Percentiles rank a stretch among this genome's conserved stretches.
phyloP scores from a whole-genome alignment of 2,329 filamentous ascomycete genomes.

The Penicillium digitatum region DNA sequence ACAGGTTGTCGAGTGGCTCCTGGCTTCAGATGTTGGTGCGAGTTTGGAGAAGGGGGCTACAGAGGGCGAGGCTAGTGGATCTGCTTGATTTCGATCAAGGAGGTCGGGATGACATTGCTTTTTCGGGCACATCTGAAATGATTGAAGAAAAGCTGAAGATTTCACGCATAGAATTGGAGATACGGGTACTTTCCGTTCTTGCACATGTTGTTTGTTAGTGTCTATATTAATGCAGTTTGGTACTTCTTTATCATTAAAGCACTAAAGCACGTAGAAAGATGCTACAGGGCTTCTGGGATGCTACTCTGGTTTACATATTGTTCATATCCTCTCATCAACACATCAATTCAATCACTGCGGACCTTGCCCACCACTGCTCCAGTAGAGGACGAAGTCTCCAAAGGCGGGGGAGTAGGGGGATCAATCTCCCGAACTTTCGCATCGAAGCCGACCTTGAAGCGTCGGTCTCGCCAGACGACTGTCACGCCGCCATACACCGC shows the following conservation, averaged over 20 bases:
- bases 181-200: conserved; percentile 11
- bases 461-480: conserved; percentile 80
- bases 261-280: background rate
- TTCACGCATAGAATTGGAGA: conserved; percentile 12
- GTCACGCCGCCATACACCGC: conserved; percentile 84
- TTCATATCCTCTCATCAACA: background rate
- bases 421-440: conserved; percentile 68
- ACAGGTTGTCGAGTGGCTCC: conserved; percentile 43
- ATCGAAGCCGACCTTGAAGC: conserved; percentile 76
- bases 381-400: conserved; percentile 25
- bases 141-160: conserved; percentile 12
- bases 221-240: conserved; percentile 9
- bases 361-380: conserved; percentile 12
- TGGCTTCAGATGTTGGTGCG: conserved; percentile 37
- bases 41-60: conserved; percentile 33
- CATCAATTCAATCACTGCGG: conserved; percentile 22
- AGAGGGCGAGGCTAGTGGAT: conserved; percentile 22
- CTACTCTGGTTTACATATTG: conserved; percentile 8
- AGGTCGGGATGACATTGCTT: background rate
- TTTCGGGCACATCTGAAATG: conserved; percentile 5
- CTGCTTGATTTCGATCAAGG: conserved; percentile 7
- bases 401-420: conserved; percentile 4
- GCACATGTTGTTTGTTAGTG: conserved; percentile 6
- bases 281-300: background rate
- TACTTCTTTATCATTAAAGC: background rate